Evolutionary conservation across 169 alveolate species (phyloP), one percentile per base, ranked within the genome.

Genomic region (Neospora caninum): DNA sequence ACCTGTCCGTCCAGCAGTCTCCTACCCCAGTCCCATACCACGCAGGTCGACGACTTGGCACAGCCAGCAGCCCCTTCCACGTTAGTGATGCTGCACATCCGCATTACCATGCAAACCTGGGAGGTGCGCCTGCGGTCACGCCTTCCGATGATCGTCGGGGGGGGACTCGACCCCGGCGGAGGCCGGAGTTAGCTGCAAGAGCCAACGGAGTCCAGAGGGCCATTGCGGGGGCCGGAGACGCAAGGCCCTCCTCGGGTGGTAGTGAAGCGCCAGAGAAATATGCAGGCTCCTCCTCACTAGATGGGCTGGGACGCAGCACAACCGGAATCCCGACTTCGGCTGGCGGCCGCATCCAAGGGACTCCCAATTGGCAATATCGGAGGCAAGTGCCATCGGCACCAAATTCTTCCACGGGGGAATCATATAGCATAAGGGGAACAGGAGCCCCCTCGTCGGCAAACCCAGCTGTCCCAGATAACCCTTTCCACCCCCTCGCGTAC

Each of bases 181-280:
- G 86, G n/a, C 86, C 86, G 22, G 86, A 78, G 49, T 38, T 78
- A 38, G 86, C 86, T 16, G 86, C 86, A 38, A 78, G 86, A 43
- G 86, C n/a, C 49, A 78, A n/a, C 10, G 49, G 39, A 10, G 86
- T 78, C 43, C 86, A 78, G 45, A n/a, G 86, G 31, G 86, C 86
- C 1, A 78, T 78, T 36, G 4, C 73, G 20, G 73, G n/a, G 73
- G 4, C 73, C 31, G n/a, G 34, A 64, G 73, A 64, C 25, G 73
- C 73, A 27, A 16, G 73, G 73, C n/a, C 20, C 34, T 64, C 73
- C 31, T 64, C 73, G 4, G n/a, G 16, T 27, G 73, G n/a, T 16
- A 64, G 73, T 64, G 73, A 64, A 64, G 34, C n/a, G 73, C 20
- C 58, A 49, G 58, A 7, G 22, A 49, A 49, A 49, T 49, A 49